Evolutionary conservation across 1,139 yeast species (phyloP).

Genomic region (Diutina pseudorugosa): DNA sequence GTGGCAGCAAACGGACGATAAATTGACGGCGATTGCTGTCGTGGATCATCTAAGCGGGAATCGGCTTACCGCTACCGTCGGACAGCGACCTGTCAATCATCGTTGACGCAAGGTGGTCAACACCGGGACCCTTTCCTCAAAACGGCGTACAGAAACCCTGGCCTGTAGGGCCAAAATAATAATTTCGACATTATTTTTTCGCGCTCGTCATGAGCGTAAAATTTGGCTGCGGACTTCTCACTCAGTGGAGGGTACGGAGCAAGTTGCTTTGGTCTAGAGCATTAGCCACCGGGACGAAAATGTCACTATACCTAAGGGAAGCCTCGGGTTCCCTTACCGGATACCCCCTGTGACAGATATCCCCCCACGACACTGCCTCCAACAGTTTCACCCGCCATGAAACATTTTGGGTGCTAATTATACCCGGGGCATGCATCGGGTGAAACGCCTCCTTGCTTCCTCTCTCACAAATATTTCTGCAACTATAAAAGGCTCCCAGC

Average conservation of each 20-base stretch:
- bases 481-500: background rate
- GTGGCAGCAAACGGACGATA: too few relatives aligned
- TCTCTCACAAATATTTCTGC: background rate
- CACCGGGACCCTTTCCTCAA: background rate
- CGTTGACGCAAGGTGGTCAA: too few relatives aligned
- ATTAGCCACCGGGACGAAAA: background rate
- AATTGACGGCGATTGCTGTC: too few relatives aligned
- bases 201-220: background rate
- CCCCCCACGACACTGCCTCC: background rate
- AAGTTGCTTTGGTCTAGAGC: background rate
- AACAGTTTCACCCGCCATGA: background rate
- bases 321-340: too few relatives aligned
- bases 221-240: background rate
- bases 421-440: background rate
- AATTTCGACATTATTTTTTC: background rate
- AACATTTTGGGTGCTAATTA: background rate
- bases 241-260: background rate
- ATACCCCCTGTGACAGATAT: too few relatives aligned
- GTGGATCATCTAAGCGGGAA: too few relatives aligned
- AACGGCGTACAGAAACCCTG: background rate
- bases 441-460: slow-evolving; percentile 1
- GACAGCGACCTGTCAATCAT: background rate
- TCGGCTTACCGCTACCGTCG: too few relatives aligned
- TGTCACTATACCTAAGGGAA: too few relatives aligned
- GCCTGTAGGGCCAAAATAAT: background rate